A percentile compares a stretch with the other conserved stretches of the same genome.
Evolutionary conservation across 345 rosid species (phyloP).

Genomic region (Syzygium aromaticum): DNA sequence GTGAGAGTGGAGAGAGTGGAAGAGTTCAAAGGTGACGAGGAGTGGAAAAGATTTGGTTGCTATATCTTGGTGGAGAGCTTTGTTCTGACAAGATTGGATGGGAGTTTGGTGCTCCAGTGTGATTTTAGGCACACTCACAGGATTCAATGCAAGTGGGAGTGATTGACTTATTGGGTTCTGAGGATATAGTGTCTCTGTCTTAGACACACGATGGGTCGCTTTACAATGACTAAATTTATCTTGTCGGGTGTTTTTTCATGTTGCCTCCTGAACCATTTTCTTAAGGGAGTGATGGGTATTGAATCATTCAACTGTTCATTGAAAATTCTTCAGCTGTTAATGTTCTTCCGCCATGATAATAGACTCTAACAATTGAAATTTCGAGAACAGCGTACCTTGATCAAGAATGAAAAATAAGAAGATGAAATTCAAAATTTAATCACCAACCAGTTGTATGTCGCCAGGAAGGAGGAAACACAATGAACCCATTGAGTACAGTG

Average conservation of each 20-base stretch:
- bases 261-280: background rate
- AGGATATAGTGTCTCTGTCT: too few species aligned
- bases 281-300: background rate
- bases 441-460: rapidly evolving
- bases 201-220: background rate
- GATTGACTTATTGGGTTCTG: too few species aligned
- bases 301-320: background rate
- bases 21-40: slow-evolving; percentile 11
- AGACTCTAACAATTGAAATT: background rate
- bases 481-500: background rate
- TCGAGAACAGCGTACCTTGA: background rate
- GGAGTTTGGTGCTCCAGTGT: slow-evolving; percentile 3
- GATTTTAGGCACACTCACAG: too few species aligned
- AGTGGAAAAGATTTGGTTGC: slow-evolving; percentile 26
- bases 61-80: slow-evolving; percentile 46
- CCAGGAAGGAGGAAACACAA: background rate
- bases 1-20: slow-evolving; percentile 44
- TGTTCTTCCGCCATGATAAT: background rate
- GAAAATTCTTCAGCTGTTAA: background rate
- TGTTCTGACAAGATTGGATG: slow-evolving; percentile 40
- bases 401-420: background rate
- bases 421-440: background rate
- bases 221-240: background rate
- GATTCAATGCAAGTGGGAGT: too few species aligned
- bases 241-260: background rate